Base-by-base conservation (phyloP, 129 eudicot species). In the Chrysanthemum makinoi region DNA sequence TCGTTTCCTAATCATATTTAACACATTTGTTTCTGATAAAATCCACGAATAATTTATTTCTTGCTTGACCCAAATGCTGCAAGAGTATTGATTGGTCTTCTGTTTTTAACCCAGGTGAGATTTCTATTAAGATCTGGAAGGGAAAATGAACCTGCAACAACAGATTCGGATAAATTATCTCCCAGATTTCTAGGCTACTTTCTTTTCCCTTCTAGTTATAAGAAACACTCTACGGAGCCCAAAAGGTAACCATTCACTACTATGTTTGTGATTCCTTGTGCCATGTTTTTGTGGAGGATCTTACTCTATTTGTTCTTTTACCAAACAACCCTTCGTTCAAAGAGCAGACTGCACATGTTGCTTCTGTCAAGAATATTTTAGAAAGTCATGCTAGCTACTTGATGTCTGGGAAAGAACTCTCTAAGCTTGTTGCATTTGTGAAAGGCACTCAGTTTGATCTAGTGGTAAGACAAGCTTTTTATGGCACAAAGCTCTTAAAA, bases 371-470 rank as follows among this genome's bases (percentile, higher is more conserved):
- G 82, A 90, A 77, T 76, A 94, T 94, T 74, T 76, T 94, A 70
- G 99, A 94, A 84, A 94, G 91, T 78, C 99, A 94, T 87, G 99
- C 97, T 68, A 90, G 96, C 82, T 87, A 83, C 75, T 78, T 94
- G 66, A 94, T 94, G 99, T 89, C 97, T 22, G 99, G 96, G 65
- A 94, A 94, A 78, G 99, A 94, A 86, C 91, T 94, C 52, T 87
- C 99, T 19, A 90, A 94, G 86, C 90, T 94, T 72, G 97, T 94
- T 80, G 97, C 99, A 26, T 94, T 94, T 87, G 99, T 94, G 75
- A 94, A 94, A 78, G 99, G 99, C 85, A 94, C 97, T 81, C 99
- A 94, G 72, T 90, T 94, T 81, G 99, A 94, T 84, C 83, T 94
- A 57, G 97, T 87, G 99, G 99, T 94, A 75, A 64, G 88, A 47